Base-by-base conservation (phyloP, 176 grass and related monocot genomes). In the Raddia guianensis region DNA sequence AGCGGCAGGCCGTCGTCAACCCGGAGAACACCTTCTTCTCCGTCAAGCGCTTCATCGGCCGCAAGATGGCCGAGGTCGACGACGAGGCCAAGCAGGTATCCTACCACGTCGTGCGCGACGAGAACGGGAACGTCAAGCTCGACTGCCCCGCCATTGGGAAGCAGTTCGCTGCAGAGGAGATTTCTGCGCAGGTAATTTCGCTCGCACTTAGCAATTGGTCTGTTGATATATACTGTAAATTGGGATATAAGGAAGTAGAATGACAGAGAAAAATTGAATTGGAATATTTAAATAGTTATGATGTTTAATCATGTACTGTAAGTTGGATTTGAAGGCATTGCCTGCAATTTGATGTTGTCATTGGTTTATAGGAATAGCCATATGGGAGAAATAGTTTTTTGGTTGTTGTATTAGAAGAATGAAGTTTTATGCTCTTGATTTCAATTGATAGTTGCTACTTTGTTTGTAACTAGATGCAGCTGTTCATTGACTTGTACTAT, bases 1-100 rank as follows among this genome's bases (percentile, higher is more conserved):
- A 99, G 86, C 73, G 96, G 19, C 96, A 99, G 85, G 96, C 96
- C 35, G 96, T 99, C 19, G 90, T 99, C 35, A 99, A 99, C 78
- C 96, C 96, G 9, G 96, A 99, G 85, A 99, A 99, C 75, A 99
- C 96, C 5, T 99, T 99, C 82, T 99, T 99, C 86, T 99, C 96
- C 3, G 96, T 99, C 66, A 99, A 99, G 79, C 84, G 96, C 0
- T 99, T 99, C 85, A 99, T 99, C 49, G 96, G 96, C 1, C 91
- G 96, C 40, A 99, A 99, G 88, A 99, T 99, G 96, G 73, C 46
- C 13, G 96, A 99, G 82, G 96, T 99, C 56, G 93, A 93, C 59
- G 96, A 95, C 68, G 96, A 99, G 90, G 90, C 93, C 27, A 99
- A 93, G 90, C 96, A 99, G 73, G 96, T 99, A 7, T 95, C 92